These are phyloP conservation scores for Sporisorium iseilematis-ciliati DNA, from an alignment of 1,284 basidiomycete genomes.

Conservation along the genomic window DNA sequence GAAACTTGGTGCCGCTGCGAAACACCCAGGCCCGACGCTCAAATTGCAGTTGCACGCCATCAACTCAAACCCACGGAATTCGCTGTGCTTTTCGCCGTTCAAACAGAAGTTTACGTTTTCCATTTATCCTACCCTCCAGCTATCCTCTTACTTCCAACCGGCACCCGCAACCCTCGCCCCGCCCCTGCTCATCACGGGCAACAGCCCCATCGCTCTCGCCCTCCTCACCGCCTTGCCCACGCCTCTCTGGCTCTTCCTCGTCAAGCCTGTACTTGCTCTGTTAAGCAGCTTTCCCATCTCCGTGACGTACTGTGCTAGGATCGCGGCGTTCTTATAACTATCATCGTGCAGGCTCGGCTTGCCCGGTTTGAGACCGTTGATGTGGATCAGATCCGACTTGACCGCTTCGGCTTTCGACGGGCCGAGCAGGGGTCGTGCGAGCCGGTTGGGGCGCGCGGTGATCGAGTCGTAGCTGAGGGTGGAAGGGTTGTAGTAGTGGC, in stretches of 20 bases:
- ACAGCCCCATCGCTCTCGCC: slow-evolving; percentile 91
- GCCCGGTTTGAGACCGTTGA: slow-evolving; percentile 68
- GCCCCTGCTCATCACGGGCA: slow-evolving; percentile 73
- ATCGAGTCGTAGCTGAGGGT: slow-evolving; percentile 45
- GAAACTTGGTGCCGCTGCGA: no score
- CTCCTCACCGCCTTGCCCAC: slow-evolving; percentile 89
- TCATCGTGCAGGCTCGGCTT: slow-evolving; percentile 68
- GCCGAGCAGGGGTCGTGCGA: slow-evolving; percentile 54
- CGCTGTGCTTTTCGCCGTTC: no score
- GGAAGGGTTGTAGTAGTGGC: slow-evolving; percentile 61
- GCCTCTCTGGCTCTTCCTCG: slow-evolving; percentile 82
- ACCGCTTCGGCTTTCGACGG: slow-evolving; percentile 53
- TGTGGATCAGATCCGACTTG: slow-evolving; percentile 74
- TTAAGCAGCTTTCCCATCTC: slow-evolving; percentile 86
- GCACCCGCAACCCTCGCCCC: slow-evolving; percentile 42
- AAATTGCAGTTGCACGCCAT: no score
- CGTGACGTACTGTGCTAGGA: slow-evolving; percentile 80
- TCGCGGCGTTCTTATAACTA: slow-evolving; percentile 77
- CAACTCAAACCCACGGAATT: no score
- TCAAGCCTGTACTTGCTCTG: slow-evolving; percentile 80
- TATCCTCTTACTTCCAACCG: slow-evolving; percentile 38
- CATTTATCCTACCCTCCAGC: no score
- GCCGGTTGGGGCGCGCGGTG: slow-evolving; percentile 24
- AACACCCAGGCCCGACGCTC: no score
- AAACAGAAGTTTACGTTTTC: no score